Evolutionary conservation across 2,329 filamentous ascomycete species (phyloP), one percentile per base, ranked within the genome.

Genomic region (Paecilomyces sp.): DNA sequence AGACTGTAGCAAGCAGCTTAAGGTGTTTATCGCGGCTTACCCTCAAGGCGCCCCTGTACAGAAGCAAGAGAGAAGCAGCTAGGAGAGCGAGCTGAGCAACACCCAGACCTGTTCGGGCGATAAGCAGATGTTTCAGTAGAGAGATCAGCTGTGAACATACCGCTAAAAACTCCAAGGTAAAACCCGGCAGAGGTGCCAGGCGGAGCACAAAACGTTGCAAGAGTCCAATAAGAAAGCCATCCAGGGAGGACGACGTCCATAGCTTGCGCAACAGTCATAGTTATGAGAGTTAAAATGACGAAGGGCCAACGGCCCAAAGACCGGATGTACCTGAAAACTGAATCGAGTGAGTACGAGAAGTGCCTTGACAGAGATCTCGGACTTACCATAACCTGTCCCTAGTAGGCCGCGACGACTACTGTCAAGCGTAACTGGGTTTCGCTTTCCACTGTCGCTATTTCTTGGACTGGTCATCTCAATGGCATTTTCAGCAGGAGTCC

Each of bases 191-290:
- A 22, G 50, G 52, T 13, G 22, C 12, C 54, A 15, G 51, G 51
- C 11, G 54, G 18, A 25, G 25, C 30, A 18, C 24, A 41, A 24
- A 28, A 24, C n/a, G 31, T 56, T 25, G 55, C 51, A 25, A 30
- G 54, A 30, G 56, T 62, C 61, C 61, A 62, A 24, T 61, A 22
- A 12, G 61, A 58, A n/a, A 62, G 61, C 61, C 61, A 62, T 30
- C 52, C 36, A 41, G 61, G 59, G 25, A 62, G 18, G 8, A 34
- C 47, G 9, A 62, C 61, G 8, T 62, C 61, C 59, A 62, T 54
- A 2, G 56, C 58, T 50, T 62, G 61, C 22, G 61, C 61, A 5
- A 11, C 34, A 8, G 58, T 54, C 15, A 55, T 53, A 30, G 34
- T 53, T 12, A 59, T 11, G 41, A 54, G 15, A 18, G 54, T 47